Conservation (phyloP, 2,329 filamentous ascomycete species). For the Scedosporium dehoogii region DNA sequence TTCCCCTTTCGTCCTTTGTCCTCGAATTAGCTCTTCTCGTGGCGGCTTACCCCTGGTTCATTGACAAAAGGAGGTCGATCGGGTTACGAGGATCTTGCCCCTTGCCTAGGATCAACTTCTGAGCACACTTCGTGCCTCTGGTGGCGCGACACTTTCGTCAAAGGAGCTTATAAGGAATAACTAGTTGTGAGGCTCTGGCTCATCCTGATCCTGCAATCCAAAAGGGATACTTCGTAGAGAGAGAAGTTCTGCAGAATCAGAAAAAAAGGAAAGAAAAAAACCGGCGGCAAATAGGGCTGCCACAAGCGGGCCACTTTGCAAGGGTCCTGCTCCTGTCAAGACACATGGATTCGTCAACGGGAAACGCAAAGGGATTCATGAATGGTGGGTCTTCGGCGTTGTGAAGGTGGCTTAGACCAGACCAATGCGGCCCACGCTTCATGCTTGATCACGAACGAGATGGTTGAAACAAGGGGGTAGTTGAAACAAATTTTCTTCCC, state of each 20-base stretch:
- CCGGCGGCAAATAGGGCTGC: neutral
- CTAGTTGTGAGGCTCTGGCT: neutral
- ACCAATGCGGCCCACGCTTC: too few relatives aligned
- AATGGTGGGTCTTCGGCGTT: neutral
- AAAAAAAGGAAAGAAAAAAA: too few relatives aligned
- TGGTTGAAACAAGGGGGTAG: neutral
- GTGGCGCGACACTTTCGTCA: neutral
- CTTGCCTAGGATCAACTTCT: neutral
- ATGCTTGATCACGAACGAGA: neutral
- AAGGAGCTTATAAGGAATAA: neutral
- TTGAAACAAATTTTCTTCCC: neutral
- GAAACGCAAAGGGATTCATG: neutral
- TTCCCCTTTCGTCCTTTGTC: neutral
- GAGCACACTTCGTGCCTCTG: neutral
- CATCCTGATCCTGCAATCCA: neutral
- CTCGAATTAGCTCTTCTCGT: neutral
- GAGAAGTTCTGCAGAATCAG: neutral
- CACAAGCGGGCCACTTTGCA: neutral
- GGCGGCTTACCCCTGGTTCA: neutral
- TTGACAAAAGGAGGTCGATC: neutral
- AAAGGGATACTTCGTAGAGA: neutral
- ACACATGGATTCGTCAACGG: neutral
- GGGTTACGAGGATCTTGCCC: neutral
- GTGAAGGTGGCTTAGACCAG: neutral
- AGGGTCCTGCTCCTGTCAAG: neutral